Base-by-base conservation (phyloP, 352 stramenopile species). In the Phytophthora cryptogea region DNA sequence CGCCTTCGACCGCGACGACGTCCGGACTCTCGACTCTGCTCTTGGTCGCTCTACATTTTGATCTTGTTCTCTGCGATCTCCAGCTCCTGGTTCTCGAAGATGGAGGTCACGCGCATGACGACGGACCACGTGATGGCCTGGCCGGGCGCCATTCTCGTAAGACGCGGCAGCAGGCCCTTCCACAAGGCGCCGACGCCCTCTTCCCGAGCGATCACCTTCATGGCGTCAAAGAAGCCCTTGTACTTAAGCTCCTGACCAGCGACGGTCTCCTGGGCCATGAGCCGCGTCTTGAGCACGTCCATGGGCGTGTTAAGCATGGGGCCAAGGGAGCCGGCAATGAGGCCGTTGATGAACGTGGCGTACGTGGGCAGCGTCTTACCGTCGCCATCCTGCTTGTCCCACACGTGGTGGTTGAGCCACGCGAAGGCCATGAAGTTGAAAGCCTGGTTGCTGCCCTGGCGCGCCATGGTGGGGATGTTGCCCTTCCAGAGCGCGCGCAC, bases 381-480 rank as follows among this genome's bases (percentile, higher is more conserved):
- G 56, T 96, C 89, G 20, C 84, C 91, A 48, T 95, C 85, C 62
- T 94, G 74, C 71, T 95, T 95, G 48, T 93, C 81, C 83, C 90
- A 98, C 69, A 98, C 86, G 58, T 91, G 72, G 68, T 96, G 91
- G 79, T 99, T 93, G 14, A 96, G 68, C 82, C 85, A 94, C 11
- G 83, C 85, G 49, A 95, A 98, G 8, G 79, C 90, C 60, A 97
- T 98, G 69, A 99, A 99, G 80, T 99, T 99, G 58, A 98, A 98
- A 5, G 96, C 96, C 73, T 99, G 97, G 83, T 99, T 99, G 68
- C 87, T 97, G 30, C 97, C 97, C 76, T 99, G 96, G 36, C 96
- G 86, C 40, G 98, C 76, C 89, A 98, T 98, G 11, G 96, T 99
- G 13, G 97, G 96, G 14, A 98, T 70, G 58, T 97, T 93, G 47